Base-by-base conservation (phyloP, 768 basidiomycete species). In the Podaxis sp. region DNA sequence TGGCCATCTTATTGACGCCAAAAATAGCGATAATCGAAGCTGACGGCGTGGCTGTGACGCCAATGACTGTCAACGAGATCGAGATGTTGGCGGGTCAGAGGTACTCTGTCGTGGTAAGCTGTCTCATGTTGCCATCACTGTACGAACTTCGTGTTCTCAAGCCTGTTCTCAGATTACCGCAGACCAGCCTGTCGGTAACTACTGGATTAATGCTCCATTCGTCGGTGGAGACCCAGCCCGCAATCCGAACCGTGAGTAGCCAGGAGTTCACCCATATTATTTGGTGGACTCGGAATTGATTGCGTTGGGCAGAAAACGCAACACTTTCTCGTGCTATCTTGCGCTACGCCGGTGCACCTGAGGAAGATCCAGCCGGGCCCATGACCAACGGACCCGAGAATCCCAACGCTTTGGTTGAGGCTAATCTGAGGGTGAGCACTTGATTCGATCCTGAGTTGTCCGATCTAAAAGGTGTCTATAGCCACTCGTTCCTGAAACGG, bases 321-420 rank as follows among this genome's bases (percentile, higher is more conserved):
- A 76, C 66, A 73, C 70, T 60, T 37, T 58, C 20, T 67, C 74
- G 1, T 26, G 81, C 76, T 0, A 76, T 82, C 58, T 73, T 82
- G 7, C 73, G 75, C 28, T 82, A 82, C 60, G 66, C 66, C 0
- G 79, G 79, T 5, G 79, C 81, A 12, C 75, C 77, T 0, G 44
- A 64, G 6, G 62, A 12, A 17, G 79, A 82, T 0, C 81, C 81
- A 1, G 58, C 49, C 0, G 62, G 64, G 12, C 69, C 70, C 6
- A 67, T 70, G 67, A 66, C 65, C 36, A 36, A 58, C 30, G 70
- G 69, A 5, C 67, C 68, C 20, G 38, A 40, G 15, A 68, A 68
- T 57, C 63, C 66, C 46, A 72, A 68, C 68, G 73, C 36, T 51
- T 68, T 64, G 65, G 65, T 60, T 64, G 75, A 81, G 71, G 61